Base-by-base conservation (phyloP, 1,139 yeast species). In the Entelexis sorbosivorans region DNA sequence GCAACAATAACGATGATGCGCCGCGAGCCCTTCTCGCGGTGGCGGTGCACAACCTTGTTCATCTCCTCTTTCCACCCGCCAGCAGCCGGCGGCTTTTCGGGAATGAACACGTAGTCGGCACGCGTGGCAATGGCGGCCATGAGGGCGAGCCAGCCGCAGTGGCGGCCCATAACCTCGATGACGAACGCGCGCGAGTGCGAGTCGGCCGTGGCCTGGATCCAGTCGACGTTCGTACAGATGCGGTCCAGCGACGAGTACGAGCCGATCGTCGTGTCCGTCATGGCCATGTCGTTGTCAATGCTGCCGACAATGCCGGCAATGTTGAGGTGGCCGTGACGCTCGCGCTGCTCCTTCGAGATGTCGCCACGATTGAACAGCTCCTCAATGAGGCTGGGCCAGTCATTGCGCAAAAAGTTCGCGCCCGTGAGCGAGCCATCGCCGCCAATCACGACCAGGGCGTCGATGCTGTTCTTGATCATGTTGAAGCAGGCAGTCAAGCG, bases 371-470 rank as follows among this genome's bases (percentile, higher is more conserved):
- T 70, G 42, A 75, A 71, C 58, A 91, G 75, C 66, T 91, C 96
- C 35, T 75, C 68, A 48, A 89, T 71, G 60, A 91, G 76, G 17
- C 84, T 75, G 5, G 96, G 95, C 98, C 98, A 91, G 69, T 91
- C 97, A 33, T 79, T 69, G 66, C 98, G 79, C 73, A 91, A 88
- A 56, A 84, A 72, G 66, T 91, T 97, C 14, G 98, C 98, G 61
- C 98, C 98, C 1, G 98, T 91, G 59, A 91, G 74, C 0, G 97
- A 88, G 51, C 98, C 98, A 65, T 91, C 98, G 70, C 98, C 98
- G 63, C 98, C 98, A 70, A 96, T 87, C n/a, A 91, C 96, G 61
- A 91, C 81, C 59, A 91, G 74, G 0, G 96, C 97, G 65, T 91
- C 97, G 58, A 91, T 89, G 55, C 97, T 97, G 52, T 85, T 82